These are phyloP conservation scores for Thalassiosira hispida DNA, from an alignment of 352 stramenopile species.

Conservation along the genomic window DNA sequence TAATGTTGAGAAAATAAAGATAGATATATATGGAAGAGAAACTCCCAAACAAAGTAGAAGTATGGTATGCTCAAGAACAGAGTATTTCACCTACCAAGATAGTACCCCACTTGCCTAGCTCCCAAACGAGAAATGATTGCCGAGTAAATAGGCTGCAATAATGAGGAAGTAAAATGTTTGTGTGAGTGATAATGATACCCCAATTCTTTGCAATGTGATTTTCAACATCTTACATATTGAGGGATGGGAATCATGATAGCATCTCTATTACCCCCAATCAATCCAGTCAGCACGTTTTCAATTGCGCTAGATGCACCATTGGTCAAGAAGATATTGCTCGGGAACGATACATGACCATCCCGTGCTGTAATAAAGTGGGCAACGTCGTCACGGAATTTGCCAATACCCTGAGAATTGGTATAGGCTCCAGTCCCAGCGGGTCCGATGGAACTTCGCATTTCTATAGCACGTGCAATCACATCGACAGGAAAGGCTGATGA, in stretches of 20 bases:
- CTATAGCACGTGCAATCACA: constrained; percentile 69
- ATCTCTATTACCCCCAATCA: constrained; percentile 77
- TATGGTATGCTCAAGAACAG: constrained; percentile 68
- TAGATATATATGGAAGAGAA: neutral
- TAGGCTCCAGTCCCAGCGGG: constrained; percentile 76
- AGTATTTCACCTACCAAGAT: constrained; percentile 85
- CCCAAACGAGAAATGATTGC: constrained; percentile 94
- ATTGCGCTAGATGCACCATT: constrained; percentile 95
- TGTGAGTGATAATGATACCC: neutral
- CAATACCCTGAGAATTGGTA: constrained; percentile 76
- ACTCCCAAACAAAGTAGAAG: neutral
- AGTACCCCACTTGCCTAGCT: constrained; percentile 93
- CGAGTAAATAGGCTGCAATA: constrained; percentile 96
- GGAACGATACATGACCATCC: constrained; percentile 90
- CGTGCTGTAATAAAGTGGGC: constrained; percentile 84
- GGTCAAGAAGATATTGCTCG: constrained; percentile 96
- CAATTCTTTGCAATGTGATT: no score
- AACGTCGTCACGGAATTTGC: constrained; percentile 76
- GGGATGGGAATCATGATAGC: constrained; percentile 97
- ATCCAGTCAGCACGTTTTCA: constrained; percentile 88
- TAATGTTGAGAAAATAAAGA: no score
- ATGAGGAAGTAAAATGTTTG: neutral
- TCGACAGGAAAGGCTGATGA: constrained; percentile 64
- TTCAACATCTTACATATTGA: constrained; percentile 90
- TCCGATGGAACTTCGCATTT: constrained; percentile 64